Evolutionary conservation across 441 rosid genomes (phyloP).

Genomic region (Pelargonium myrrhifolium): DNA sequence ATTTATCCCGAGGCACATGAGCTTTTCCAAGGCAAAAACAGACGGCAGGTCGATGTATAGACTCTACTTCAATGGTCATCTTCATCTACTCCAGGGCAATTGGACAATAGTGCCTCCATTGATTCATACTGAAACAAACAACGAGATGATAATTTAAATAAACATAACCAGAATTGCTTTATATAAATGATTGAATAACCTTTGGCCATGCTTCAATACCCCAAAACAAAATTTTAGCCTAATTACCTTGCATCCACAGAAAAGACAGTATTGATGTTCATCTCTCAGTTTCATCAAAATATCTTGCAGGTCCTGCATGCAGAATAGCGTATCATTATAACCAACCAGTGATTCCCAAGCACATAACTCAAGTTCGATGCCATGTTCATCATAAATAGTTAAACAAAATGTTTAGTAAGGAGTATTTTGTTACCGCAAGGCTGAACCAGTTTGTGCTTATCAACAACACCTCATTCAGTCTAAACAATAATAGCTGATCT

Average conservation of each 20-base stretch:
- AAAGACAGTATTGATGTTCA: constrained; percentile 67
- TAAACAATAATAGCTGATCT: neutral
- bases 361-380: neutral
- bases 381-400: too few relatives aligned
- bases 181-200: neutral
- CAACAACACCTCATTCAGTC: neutral
- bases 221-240: neutral
- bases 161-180: neutral
- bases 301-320: constrained; percentile 69
- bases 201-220: neutral
- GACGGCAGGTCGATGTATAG: neutral
- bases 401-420: too few relatives aligned
- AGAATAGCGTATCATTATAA: constrained; percentile 14
- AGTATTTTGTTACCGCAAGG: neutral
- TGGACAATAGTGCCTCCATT: constrained; percentile 53
- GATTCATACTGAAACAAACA: constrained; percentile 64
- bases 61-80: constrained; percentile 58
- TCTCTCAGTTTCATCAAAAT: constrained; percentile 69
- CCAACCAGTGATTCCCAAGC: constrained; percentile 1
- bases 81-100: constrained; percentile 79
- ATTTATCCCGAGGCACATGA: too few relatives aligned
- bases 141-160: constrained; percentile 8
- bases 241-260: constrained; percentile 76
- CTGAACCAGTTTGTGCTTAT: neutral
- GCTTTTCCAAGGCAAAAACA: neutral